Base-by-base conservation (phyloP, 2,329 filamentous ascomycete species). In the Alternaria arbusti region DNA sequence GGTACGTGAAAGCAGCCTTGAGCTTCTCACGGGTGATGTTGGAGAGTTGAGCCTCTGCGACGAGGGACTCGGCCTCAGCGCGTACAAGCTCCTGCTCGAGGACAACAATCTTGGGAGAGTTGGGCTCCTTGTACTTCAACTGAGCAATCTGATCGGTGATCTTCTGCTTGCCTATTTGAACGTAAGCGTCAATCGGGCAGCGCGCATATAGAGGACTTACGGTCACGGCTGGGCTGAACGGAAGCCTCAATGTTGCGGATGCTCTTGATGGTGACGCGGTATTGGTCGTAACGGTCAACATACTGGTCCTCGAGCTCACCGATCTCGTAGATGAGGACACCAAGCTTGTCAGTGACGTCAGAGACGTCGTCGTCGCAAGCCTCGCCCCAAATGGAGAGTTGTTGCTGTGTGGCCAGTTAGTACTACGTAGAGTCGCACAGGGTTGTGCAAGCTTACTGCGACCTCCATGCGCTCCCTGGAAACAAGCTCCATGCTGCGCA, bases 11-110 rank as follows among this genome's bases (percentile, higher is more conserved):
- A 44, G 96, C 96, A 56, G 95, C 92, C 89, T 99, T 99, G 80
- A 99, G 90, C 88, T 99, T 99, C 84, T 99, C 95, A 75, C 96
- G 95, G 25, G 96, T 99, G 78, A 99, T 99, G 87, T 99, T 99
- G 80, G 95, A 97, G 56, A 99, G 88, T 84, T 99, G 96, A 8
- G 96, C 96, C 82, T 99, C 96, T 67, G 96, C 96, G 60, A 99
- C 96, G 13, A 99, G 89, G n/a, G 96, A 98, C 82, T 99, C 96
- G 75, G 96, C 96, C 83, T 99, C 96, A 71, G 96, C 96, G 74
- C 96, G 94, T 73, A 99, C 96, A 63, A 99, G 92, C 83, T 99
- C 96, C 83, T 99, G 96, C 84, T 99, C 96, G 59, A 99, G 90
- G 44, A 99, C 94, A 61, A 97, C 94, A 73, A 99, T 97, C 84